phyloP scores from a whole-genome alignment of 768 basidiomycete genomes.

The Naganishia antarctica region DNA sequence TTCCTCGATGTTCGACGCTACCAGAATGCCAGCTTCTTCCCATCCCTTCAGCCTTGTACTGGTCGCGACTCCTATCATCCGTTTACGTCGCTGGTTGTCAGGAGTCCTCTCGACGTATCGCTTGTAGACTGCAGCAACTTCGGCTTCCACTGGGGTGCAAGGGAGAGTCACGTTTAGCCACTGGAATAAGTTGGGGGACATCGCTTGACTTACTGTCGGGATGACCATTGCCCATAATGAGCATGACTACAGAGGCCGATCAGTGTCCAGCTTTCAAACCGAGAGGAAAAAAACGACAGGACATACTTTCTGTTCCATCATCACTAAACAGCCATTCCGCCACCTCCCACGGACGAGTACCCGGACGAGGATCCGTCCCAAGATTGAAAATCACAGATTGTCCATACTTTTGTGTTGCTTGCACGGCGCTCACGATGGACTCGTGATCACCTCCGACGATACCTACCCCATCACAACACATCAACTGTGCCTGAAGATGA shows the following conservation, averaged over 20 bases:
- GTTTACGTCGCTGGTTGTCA: constrained; percentile 19
- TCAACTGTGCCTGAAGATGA: no score
- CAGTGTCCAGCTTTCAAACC: not conserved
- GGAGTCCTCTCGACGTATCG: constrained; percentile 4
- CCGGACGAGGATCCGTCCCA: not conserved
- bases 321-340: constrained; percentile 15
- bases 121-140: constrained; percentile 5
- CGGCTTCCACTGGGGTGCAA: not conserved
- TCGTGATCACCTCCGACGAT: constrained; percentile 10
- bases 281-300: no score
- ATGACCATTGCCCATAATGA: constrained; percentile 1
- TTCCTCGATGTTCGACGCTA: not conserved
- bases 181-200: not conserved
- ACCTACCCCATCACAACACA: not conserved
- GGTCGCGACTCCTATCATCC: constrained; percentile 4
- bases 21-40: constrained; percentile 14
- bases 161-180: not conserved
- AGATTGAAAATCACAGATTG: constrained; percentile 6
- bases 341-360: constrained; percentile 14
- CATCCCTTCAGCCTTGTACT: not conserved
- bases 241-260: not conserved
- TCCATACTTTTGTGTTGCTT: not conserved
- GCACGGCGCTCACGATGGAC: not conserved
- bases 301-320: constrained; percentile 16
- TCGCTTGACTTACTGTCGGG: not conserved